Percentiles rank a stretch among this genome's conserved stretches.
phyloP scores from a whole-genome alignment of 768 basidiomycete genomes.

The Russula sp. region DNA sequence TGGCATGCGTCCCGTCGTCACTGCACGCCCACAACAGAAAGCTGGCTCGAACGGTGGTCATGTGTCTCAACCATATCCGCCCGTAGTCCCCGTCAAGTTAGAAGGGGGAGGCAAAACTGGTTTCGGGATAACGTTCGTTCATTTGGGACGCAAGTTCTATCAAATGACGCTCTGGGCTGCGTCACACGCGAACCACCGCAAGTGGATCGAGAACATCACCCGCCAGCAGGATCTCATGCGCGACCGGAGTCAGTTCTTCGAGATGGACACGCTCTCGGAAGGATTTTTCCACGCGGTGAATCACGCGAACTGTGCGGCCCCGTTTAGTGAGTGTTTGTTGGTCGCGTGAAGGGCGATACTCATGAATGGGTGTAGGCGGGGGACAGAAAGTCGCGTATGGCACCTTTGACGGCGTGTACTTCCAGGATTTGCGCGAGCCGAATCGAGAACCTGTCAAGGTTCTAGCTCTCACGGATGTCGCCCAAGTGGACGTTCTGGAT shows the following conservation, averaged over 20 bases:
- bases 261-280: slow-evolving; percentile 76
- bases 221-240: slow-evolving; percentile 84
- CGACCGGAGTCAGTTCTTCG: slow-evolving; percentile 81
- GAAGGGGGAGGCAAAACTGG: slow-evolving; percentile 66
- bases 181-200: slow-evolving; percentile 75
- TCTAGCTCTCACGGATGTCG: slow-evolving; percentile 78
- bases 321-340: slow-evolving; percentile 56
- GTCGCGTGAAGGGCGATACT: not conserved
- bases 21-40: slow-evolving; percentile 37
- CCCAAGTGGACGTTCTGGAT: slow-evolving; percentile 93
- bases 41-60: slow-evolving; percentile 27
- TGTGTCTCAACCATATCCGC: slow-evolving; percentile 36
- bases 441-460: slow-evolving; percentile 85
- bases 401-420: slow-evolving; percentile 95
- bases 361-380: slow-evolving; percentile 41
- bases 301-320: slow-evolving; percentile 88
- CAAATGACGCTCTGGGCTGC: slow-evolving; percentile 87
- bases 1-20: slow-evolving; percentile 24
- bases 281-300: slow-evolving; percentile 82
- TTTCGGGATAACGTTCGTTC: slow-evolving; percentile 87
- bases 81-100: slow-evolving; percentile 40
- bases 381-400: slow-evolving; percentile 89
- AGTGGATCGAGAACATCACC: slow-evolving; percentile 89
- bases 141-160: slow-evolving; percentile 90
- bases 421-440: slow-evolving; percentile 75